Evolutionary conservation across 139 green algal genomes (phyloP).

Genomic region (Asterochloris erici): DNA sequence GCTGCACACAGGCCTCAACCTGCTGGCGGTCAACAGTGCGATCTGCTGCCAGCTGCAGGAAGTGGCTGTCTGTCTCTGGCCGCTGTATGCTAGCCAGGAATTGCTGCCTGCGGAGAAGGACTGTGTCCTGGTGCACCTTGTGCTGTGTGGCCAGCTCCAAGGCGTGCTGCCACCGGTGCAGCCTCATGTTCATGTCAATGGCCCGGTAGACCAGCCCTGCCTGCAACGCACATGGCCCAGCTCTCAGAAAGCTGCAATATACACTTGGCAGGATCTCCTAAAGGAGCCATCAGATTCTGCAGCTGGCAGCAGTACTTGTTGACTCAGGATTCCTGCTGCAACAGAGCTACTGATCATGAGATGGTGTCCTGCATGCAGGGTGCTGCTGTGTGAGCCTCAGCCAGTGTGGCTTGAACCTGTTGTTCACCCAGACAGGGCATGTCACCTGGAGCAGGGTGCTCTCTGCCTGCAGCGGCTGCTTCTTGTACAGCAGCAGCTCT

Average conservation of each 20-base stretch:
- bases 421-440: background rate
- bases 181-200: slow-evolving; percentile 75
- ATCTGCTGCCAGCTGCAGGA: slow-evolving; percentile 27
- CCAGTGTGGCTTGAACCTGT: background rate
- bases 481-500: slow-evolving; percentile 67
- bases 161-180: slow-evolving; percentile 63
- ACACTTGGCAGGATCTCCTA: too few relatives aligned
- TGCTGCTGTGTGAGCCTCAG: too few relatives aligned
- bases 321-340: too few relatives aligned
- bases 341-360: too few relatives aligned
- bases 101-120: slow-evolving; percentile 49
- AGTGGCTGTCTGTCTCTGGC: slow-evolving; percentile 39
- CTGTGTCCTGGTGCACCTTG: slow-evolving; percentile 70
- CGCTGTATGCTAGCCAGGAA: slow-evolving; percentile 10
- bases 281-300: too few relatives aligned
- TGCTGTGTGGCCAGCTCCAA: slow-evolving; percentile 67
- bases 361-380: too few relatives aligned
- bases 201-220: slow-evolving; percentile 68
- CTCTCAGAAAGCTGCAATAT: too few relatives aligned
- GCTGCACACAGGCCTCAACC: slow-evolving; percentile 44
- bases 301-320: too few relatives aligned
- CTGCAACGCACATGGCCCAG: slow-evolving; percentile 26
- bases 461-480: slow-evolving; percentile 61
- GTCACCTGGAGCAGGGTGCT: slow-evolving; percentile 64
- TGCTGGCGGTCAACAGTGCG: slow-evolving; percentile 22